Evolutionary conservation across 2,329 filamentous ascomycete genomes (phyloP), one percentile per base, ranked within the genome.

Genomic region (Pseudodiploospora longispora): DNA sequence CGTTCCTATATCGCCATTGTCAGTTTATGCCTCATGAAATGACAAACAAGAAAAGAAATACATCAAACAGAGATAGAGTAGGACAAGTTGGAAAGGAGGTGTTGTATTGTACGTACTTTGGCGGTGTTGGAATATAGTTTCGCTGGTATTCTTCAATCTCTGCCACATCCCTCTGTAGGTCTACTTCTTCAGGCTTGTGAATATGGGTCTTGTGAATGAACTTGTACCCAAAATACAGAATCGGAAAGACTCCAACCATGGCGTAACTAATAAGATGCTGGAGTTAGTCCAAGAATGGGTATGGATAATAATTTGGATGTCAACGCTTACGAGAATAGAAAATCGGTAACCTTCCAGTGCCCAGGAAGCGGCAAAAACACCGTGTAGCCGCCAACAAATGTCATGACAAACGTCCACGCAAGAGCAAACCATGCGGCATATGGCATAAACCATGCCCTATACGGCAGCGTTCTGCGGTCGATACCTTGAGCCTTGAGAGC

Each of bases 141-240:
- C 69, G 67, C 43, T 80, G 76, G 53, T 87, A 86, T 48, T 83
- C 79, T 38, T 84, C 83, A 49, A 88, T 77, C 50, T 79, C 79
- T 1, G 76, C 78, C 10, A 85, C 56, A 49, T 83, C 81, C 41
- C 74, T 73, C 9, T 70, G 59, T 28, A 87, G 61, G 58, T 88
- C 83, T 1, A 82, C 75, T 42, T 86, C 76, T 10, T 74, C 63
- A 0, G 79, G 69, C 46, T 68, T 72, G 41, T 70, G 58, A 47
- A 76, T 72, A 42, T 71, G 76, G 0, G 83, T 86, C 57, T 70
- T 75, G 60, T 85, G 80, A 46, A 80, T 52, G 6, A 86, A 30
- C 61, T 91, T 93, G 81, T 84, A 91, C 5, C 76, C 78, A 3
- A 83, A 36, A 58, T 78, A 90, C 2, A 91, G 65, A 0, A 81